Percentiles rank a stretch among this genome's conserved stretches.
These are phyloP conservation scores for Didymella keratinophila DNA, from an alignment of 2,329 filamentous ascomycete species.

Conservation along the genomic window DNA sequence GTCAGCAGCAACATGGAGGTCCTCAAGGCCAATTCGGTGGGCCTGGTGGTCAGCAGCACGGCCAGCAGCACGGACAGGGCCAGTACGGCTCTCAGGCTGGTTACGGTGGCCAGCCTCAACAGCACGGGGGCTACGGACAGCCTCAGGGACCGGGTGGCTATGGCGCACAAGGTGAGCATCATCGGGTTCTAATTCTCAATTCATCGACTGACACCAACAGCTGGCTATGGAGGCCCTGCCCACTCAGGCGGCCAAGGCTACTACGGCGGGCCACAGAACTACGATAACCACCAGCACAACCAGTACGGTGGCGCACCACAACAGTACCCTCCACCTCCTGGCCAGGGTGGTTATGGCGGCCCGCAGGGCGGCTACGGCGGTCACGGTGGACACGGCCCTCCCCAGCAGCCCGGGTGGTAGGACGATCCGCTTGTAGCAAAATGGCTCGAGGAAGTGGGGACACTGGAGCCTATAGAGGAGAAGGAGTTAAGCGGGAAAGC, in stretches of 20 bases:
- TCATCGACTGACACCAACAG: slow-evolving; percentile 17
- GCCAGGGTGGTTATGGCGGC: slow-evolving; percentile 16
- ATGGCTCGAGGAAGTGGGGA: not conserved
- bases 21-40: slow-evolving; percentile 25
- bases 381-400: slow-evolving; percentile 11
- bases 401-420: slow-evolving; percentile 41
- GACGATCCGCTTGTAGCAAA: not conserved
- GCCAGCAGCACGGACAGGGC: slow-evolving; percentile 15
- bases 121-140: slow-evolving; percentile 35
- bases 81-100: slow-evolving; percentile 37
- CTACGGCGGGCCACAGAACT: slow-evolving; percentile 41
- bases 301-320: slow-evolving; percentile 28
- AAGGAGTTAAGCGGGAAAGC: too few relatives aligned
- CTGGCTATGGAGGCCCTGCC: slow-evolving; percentile 45
- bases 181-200: not conserved
- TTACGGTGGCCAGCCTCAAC: slow-evolving; percentile 34
- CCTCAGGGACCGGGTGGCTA: slow-evolving; percentile 28
- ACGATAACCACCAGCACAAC: slow-evolving; percentile 46
- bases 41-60: slow-evolving; percentile 19
- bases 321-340: slow-evolving; percentile 24
- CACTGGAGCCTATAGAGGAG: not conserved
- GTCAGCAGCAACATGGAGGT: slow-evolving; percentile 28
- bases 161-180: slow-evolving; percentile 30
- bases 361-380: slow-evolving; percentile 14
- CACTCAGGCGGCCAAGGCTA: slow-evolving; percentile 26